Evolutionary conservation across 2,329 filamentous ascomycete genomes (phyloP).

Genomic region (Microcyclosporella mali): DNA sequence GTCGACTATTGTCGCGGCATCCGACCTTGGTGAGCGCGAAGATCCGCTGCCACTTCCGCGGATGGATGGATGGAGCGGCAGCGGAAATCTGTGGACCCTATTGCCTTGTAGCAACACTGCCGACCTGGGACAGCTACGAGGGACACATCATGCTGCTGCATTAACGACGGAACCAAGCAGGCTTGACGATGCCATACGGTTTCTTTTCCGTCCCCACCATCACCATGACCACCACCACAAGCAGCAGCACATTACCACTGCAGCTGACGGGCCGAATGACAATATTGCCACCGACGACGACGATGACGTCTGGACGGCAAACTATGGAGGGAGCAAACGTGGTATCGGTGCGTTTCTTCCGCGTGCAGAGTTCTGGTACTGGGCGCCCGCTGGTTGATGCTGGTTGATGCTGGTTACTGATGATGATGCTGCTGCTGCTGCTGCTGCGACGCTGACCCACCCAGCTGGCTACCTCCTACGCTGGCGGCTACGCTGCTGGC

Average conservation of each 20-base stretch:
- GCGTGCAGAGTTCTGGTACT: neutral
- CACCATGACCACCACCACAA: neutral
- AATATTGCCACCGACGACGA: neutral
- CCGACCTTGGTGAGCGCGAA: too few species aligned
- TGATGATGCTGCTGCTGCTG: constrained; percentile 10
- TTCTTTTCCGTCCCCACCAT: neutral
- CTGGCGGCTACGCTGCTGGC: constrained; percentile 3
- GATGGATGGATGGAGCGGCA: too few species aligned
- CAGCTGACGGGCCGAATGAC: neutral
- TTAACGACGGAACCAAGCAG: neutral
- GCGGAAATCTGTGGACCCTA: too few species aligned
- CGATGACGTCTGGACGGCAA: neutral
- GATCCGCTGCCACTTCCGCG: too few species aligned
- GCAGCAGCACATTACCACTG: too few species aligned
- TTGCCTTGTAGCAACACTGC: too few species aligned
- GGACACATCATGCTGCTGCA: too few species aligned
- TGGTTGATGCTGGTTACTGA: too few species aligned
- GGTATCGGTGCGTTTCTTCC: constrained; percentile 8
- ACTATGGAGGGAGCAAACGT: constrained; percentile 6
- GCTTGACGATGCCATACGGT: neutral
- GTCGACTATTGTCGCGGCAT: too few species aligned
- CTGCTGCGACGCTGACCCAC: constrained; percentile 18
- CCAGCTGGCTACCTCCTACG: too few species aligned
- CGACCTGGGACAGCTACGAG: too few species aligned
- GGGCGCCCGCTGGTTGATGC: too few species aligned